These are phyloP conservation scores for Oryza nivara DNA, from an alignment of 176 grass and related monocot species.

Conservation along the genomic window DNA sequence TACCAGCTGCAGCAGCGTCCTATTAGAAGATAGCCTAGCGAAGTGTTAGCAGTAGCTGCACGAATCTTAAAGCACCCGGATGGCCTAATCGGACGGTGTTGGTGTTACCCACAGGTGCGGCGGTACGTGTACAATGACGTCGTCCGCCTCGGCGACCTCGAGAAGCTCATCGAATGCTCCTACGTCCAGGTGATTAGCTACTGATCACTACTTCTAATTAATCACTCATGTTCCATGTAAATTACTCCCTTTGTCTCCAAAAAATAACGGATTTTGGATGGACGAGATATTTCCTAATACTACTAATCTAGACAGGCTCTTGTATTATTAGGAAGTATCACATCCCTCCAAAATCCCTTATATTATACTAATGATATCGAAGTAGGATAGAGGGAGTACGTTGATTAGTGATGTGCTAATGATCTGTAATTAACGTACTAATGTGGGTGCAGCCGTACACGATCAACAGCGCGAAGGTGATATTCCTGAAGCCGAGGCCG, in stretches of 20 bases:
- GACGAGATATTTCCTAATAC: too few relatives aligned
- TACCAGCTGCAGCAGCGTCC: neutral
- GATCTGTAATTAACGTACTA: too few relatives aligned
- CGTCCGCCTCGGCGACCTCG: slow-evolving; percentile 82
- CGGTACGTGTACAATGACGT: slow-evolving; percentile 97
- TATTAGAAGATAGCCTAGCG: neutral
- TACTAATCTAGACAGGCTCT: too few relatives aligned
- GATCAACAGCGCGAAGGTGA: slow-evolving; percentile 99
- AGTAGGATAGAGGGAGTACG: too few relatives aligned
- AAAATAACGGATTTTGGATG: too few relatives aligned
- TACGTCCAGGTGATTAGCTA: slow-evolving; percentile 72
- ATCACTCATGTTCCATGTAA: too few relatives aligned
- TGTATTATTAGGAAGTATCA: too few relatives aligned
- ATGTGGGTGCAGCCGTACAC: slow-evolving; percentile 70
- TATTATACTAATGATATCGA: too few relatives aligned
- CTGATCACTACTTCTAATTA: too few relatives aligned
- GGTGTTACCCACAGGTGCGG: slow-evolving; percentile 54
- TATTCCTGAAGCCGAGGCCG: slow-evolving; percentile 98
- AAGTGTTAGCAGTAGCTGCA: neutral
- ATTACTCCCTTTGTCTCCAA: too few relatives aligned
- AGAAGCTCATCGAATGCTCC: slow-evolving; percentile 92
- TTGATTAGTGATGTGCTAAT: neutral
- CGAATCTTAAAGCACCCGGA: neutral
- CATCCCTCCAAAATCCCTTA: too few relatives aligned
- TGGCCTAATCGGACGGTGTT: neutral